A percentile compares a stretch with the other conserved stretches of the same genome.
Evolutionary conservation across 169 alveolate species (phyloP).

Genomic region (Plasmodium gonderi): DNA sequence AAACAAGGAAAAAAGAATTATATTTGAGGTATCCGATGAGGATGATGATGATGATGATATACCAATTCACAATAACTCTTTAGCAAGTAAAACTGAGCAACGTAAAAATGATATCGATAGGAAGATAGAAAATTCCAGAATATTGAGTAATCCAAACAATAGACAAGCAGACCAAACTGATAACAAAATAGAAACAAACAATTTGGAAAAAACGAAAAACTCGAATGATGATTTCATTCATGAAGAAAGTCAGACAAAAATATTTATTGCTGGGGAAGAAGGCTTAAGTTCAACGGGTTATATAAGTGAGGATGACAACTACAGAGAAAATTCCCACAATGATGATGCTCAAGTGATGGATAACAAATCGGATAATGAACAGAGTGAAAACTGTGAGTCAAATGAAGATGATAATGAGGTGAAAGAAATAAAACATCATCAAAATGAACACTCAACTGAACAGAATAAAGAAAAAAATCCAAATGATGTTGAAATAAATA

Average conservation of each 20-base stretch:
- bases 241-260: not conserved
- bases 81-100: not conserved
- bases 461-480: conserved; percentile 53
- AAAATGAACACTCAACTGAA: conserved; percentile 13
- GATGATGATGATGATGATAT: conserved; percentile 77
- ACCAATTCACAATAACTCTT: not conserved
- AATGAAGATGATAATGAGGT: not conserved
- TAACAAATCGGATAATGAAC: not conserved
- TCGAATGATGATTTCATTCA: not conserved
- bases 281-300: not conserved
- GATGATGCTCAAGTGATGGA: not conserved
- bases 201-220: conserved; percentile 25
- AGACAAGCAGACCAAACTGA: not conserved
- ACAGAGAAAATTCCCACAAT: not conserved
- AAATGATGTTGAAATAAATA: conserved; percentile 49
- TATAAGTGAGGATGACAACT: not conserved
- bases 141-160: not conserved
- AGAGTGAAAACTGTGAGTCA: not conserved
- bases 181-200: not conserved
- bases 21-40: conserved; percentile 72
- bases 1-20: conserved; percentile 57
- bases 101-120: not conserved
- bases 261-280: not conserved
- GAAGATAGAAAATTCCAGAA: not conserved
- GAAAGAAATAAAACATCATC: not conserved